Evolutionary conservation across 352 stramenopile genomes (phyloP), one percentile per base, ranked within the genome.

Genomic region (Bremia lactucae): DNA sequence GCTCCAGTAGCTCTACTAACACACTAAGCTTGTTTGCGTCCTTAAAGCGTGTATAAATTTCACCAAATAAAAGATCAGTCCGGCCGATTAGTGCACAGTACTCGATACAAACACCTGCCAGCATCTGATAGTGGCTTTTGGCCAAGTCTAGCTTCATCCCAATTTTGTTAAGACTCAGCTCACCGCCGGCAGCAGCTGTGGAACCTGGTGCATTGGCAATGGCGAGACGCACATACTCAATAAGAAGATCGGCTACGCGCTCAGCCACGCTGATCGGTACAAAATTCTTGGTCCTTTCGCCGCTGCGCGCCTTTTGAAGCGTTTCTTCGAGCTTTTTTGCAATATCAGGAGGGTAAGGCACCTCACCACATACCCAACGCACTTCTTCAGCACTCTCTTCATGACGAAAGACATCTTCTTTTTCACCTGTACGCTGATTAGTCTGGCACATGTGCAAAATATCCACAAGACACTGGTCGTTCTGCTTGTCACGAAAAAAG

Each of bases 41-140:
- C 46, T 87, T 81, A 49, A 94, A 94, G 3, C 79, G 68, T 23
- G 77, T 81, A 50, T 87, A 94, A 39, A 94, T 93, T 31, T 92
- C 80, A 9, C 74, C 78, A 47, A 94, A 94, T 4, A 94, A 55
- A 34, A 94, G 44, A 44, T 94, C 83, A 0, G 75, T 89, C 8
- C 78, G 72, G 0, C 76, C 72, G 0, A 94, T 94, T 3, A 92
- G 83, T 21, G 93, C 74, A 47, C 90, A 97, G 49, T 94, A 98
- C 57, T 98, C 93, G 19, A 97, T 93, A 42, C 87, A 96, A n/a
- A 98, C 91, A 23, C 87, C 87, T 14, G 87, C 91, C 19, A 98
- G 66, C 89, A 98, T 97, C 52, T 97, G 85, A 56, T 96, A 98
- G 60, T 97, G 92, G 42, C 81, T 96, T 63, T 95, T 83, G 1